Evolutionary conservation across 202 grass and related monocot species (phyloP), one percentile per base, ranked within the genome.

Genomic region (Elaeis oleifera): DNA sequence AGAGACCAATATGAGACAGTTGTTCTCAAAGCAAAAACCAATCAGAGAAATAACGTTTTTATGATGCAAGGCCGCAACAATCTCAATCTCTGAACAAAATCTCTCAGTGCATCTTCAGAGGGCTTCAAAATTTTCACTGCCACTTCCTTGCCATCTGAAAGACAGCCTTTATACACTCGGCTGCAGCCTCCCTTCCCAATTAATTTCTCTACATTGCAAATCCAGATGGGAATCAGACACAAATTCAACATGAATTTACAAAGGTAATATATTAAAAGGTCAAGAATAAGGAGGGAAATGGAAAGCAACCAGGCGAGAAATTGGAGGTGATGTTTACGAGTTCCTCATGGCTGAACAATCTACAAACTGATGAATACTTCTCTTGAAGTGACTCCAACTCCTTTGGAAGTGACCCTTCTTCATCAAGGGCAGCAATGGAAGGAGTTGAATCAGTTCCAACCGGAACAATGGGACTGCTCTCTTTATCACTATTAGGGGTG

Each of bases 271-370:
- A 31, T 31, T 31, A 44, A 44, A 44, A 44, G 36, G 8, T 13
- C 36, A 44, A 44, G 36, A 44, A 44, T 44, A 9, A 13, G 11
- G 9, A 44, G 19, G 16, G 5, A n/a, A 56, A 62, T 68, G 65
- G 48, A 53, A 70, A 78, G 32, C 69, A 79, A 99, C 95, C 80
- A 27, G 75, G 65, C 39, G 95, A 87, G 75, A 94, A 99, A 74
- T 87, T 94, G 62, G 72, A 79, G 5, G 85, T 99, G 39, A 89
- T 78, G 61, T 73, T 60, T 50, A 74, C 70, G 18, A 99, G 82
- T 64, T 99, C 88, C 59, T 89, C 78, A 0, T 78, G 77, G 54
- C 69, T 79, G 63, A 90, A 99, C 29, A 80, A 29, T 75, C 67
- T 89, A 66, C 82, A 84, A 13, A 87, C 63, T 20, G 82, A 74